phyloP scores from a whole-genome alignment of 108 stramenopile species.

The Aureococcus anophagefferens region DNA sequence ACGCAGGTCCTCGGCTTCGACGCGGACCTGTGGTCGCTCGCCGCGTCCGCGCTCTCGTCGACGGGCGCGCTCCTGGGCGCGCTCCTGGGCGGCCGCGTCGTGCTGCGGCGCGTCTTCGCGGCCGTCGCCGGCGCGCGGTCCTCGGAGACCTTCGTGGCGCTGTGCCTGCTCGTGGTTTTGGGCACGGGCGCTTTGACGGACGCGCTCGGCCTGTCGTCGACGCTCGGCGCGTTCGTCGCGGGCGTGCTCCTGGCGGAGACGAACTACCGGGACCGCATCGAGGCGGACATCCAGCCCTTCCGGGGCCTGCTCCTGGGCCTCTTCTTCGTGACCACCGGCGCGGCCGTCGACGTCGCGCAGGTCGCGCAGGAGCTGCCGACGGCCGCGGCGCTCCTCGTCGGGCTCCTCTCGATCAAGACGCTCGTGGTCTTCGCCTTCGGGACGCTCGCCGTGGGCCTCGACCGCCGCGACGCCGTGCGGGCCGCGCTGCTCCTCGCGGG shows the following conservation, averaged over 20 bases:
- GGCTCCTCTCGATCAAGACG: slow-evolving; percentile 27
- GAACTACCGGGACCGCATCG: slow-evolving; percentile 35
- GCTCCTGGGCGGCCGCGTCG: slow-evolving; percentile 11
- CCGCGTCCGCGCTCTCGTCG: slow-evolving; percentile 12
- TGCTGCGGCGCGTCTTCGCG: slow-evolving; percentile 27
- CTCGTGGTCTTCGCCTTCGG: slow-evolving; percentile 19
- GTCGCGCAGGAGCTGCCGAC: slow-evolving; percentile 19
- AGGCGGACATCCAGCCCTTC: slow-evolving; percentile 38
- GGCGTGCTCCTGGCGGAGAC: slow-evolving; percentile 37
- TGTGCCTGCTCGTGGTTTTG: slow-evolving; percentile 31
- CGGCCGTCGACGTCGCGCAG: slow-evolving; percentile 23
- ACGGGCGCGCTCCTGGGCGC: slow-evolving; percentile 20
- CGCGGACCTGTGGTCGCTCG: slow-evolving; percentile 13
- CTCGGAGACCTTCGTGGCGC: slow-evolving; percentile 33
- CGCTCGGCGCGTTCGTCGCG: slow-evolving; percentile 32
- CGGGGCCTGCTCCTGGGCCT: slow-evolving; percentile 33
- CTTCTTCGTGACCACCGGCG: slow-evolving; percentile 37
- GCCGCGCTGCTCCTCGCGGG: slow-evolving; percentile 25
- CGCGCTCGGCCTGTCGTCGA: slow-evolving; percentile 25
- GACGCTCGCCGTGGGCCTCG: slow-evolving; percentile 22
- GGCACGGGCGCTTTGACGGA: slow-evolving; percentile 31
- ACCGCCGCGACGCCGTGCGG: slow-evolving; percentile 25
- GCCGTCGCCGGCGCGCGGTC: slow-evolving; percentile 18
- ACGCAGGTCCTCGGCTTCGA: slow-evolving; percentile 2
- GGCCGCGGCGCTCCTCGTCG: slow-evolving; percentile 15